Evolutionary conservation across 495 filamentous ascomycete species (phyloP).

Genomic region (Aspergillus nidulans): DNA sequence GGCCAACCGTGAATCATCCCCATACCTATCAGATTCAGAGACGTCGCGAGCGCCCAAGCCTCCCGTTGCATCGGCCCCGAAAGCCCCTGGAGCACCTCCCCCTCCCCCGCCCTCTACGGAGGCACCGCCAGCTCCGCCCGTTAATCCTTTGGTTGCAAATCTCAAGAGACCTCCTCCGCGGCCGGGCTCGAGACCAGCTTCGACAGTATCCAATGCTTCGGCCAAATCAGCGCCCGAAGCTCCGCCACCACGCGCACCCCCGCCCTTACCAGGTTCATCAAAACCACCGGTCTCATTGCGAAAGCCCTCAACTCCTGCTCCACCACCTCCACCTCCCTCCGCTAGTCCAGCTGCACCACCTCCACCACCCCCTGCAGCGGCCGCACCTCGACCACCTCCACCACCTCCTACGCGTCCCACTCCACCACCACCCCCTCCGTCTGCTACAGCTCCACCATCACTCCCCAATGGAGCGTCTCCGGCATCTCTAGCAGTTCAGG

Average conservation of each 20-base stretch:
- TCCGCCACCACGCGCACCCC: slow-evolving; percentile 61
- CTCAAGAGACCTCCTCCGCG: slow-evolving; percentile 54
- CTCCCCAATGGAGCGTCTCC: slow-evolving; percentile 30
- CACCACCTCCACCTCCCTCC: slow-evolving; percentile 41
- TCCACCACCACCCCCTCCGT: slow-evolving; percentile 45
- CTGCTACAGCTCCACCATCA: slow-evolving; percentile 38
- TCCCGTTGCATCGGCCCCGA: slow-evolving; percentile 58
- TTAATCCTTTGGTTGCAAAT: slow-evolving; percentile 56
- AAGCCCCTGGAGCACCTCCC: slow-evolving; percentile 52
- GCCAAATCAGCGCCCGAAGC: slow-evolving; percentile 43
- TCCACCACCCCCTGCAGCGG: slow-evolving; percentile 46
- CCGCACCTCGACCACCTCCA: slow-evolving; percentile 35
- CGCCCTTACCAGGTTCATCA: slow-evolving; percentile 54
- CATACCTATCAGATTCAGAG: slow-evolving; percentile 79
- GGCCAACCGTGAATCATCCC: slow-evolving; percentile 62
- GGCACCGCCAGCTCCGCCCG: slow-evolving; percentile 44
- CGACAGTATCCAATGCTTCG: slow-evolving; percentile 45
- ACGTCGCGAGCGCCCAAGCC: slow-evolving; percentile 54
- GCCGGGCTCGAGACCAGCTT: slow-evolving; percentile 49
- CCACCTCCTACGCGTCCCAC: slow-evolving; percentile 35
- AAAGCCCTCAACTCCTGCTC: slow-evolving; percentile 37
- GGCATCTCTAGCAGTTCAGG: slow-evolving; percentile 43
- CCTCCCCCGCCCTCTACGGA: slow-evolving; percentile 53
- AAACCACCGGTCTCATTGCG: slow-evolving; percentile 45
- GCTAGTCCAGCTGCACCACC: slow-evolving; percentile 41